These are phyloP conservation scores for Phytopythium delawarense DNA, from an alignment of 352 stramenopile genomes.

Conservation along the genomic window DNA sequence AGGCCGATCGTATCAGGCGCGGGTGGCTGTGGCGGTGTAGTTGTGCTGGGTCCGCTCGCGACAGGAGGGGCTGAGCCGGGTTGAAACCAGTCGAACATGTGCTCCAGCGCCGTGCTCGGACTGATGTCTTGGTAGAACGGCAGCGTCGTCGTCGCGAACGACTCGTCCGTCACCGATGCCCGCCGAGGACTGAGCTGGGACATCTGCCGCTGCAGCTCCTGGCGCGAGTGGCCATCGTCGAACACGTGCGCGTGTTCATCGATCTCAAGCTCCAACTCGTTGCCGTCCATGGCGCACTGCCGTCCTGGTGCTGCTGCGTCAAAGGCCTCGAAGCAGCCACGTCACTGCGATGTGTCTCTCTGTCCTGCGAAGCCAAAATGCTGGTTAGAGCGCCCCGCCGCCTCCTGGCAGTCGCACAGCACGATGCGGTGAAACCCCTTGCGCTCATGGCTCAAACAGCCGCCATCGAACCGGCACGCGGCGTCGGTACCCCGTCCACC, in stretches of 20 bases:
- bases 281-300: constrained; percentile 1
- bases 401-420: background rate
- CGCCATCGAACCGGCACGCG: background rate
- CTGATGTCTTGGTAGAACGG: constrained; percentile 55
- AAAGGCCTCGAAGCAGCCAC: background rate
- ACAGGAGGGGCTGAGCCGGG: background rate
- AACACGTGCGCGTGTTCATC: constrained; percentile 34
- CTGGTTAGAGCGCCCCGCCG: background rate
- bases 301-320: background rate
- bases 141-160: constrained; percentile 33
- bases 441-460: background rate
- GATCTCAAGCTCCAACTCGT: constrained; percentile 21
- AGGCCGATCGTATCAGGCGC: constrained; percentile 19
- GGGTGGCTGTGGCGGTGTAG: background rate
- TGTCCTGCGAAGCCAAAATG: constrained; percentile 1
- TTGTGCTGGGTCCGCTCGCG: background rate
- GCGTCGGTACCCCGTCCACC: background rate
- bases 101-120: constrained; percentile 31
- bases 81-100: constrained; percentile 43
- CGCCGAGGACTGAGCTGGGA: constrained; percentile 35
- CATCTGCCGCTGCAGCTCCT: constrained; percentile 31
- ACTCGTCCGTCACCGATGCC: constrained; percentile 6
- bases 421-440: background rate
- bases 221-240: constrained; percentile 13
- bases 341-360: background rate